Base-by-base conservation (phyloP, 2,329 filamentous ascomycete species). In the Mollisia scopiformis region DNA sequence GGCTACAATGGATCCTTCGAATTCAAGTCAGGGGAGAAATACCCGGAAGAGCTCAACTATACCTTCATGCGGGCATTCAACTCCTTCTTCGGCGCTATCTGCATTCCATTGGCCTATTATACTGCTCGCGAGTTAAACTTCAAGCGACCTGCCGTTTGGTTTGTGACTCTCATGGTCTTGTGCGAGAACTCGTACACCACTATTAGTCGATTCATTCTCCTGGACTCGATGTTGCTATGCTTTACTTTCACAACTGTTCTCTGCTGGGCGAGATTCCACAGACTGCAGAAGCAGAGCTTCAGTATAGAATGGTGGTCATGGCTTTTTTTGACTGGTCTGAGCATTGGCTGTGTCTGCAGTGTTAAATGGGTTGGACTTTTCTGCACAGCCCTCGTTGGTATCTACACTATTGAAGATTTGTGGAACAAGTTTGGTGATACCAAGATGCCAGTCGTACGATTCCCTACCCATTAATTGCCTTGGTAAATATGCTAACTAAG, bases 171-270 rank as follows among this genome's bases (percentile, higher is more conserved):
- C 70, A 97, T 97, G 92, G 93, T 99, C 47, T 87, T 99, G 43
- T 99, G 93, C 81, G 95, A 99, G 78, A 99, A 99, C 82, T 98
- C 95, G 55, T 99, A 98, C 80, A 97, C 95, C 52, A 98, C 96
- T 31, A 99, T 99, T 77, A 97, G 93, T 78, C 88, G 95, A 63
- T 99, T 99, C 75, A 98, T 99, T 71, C 88, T 99, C 25, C 88
- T 99, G 71, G 95, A 99, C 77, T 98, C 95, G 0, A 99, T 99
- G 95, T 86, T 99, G 55, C 85, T 99, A 39, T 98, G 93, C 80
- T 97, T 97, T 74, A 99, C 96, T n/a, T 95, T 98, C 69, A 93
- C 93, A 16, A 99, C 95, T 6, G 91, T 96, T 64, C 87, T 98
- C 71, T 98, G 94, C 84, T 99, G 94, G 93, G 88, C 93, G 72